These are phyloP conservation scores for Castanopsis chinensis DNA, from an alignment of 306 rosid species.

Conservation along the genomic window DNA sequence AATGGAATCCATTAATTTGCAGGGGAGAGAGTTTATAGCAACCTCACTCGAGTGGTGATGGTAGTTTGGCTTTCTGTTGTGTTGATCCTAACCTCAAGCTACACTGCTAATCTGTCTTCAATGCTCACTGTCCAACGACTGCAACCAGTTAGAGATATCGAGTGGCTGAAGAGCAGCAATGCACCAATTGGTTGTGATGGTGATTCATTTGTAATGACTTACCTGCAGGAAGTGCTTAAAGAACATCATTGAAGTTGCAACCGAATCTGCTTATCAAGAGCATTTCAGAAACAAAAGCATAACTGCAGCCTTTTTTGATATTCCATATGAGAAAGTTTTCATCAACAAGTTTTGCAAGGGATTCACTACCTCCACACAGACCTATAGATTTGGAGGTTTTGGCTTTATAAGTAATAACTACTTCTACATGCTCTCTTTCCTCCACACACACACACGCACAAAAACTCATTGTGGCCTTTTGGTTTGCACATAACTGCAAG, in stretches of 20 bases:
- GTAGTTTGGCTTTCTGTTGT: slow-evolving; percentile 61
- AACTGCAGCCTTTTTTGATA: slow-evolving; percentile 54
- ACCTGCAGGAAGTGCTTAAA: neutral
- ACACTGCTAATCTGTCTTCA: slow-evolving; percentile 73
- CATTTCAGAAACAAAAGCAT: neutral
- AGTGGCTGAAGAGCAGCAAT: slow-evolving; percentile 31
- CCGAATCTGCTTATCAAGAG: neutral
- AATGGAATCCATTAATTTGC: slow-evolving; percentile 1
- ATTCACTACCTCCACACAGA: slow-evolving; percentile 31
- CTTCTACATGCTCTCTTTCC: neutral
- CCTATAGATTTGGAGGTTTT: slow-evolving; percentile 63
- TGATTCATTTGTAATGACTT: slow-evolving; percentile 3
- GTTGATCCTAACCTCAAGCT: slow-evolving; percentile 52
- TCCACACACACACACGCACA: too few species aligned
- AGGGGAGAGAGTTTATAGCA: slow-evolving; percentile 49
- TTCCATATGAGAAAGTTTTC: slow-evolving; percentile 62
- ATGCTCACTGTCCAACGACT: slow-evolving; percentile 55
- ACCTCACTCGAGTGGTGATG: slow-evolving; percentile 50
- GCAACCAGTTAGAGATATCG: slow-evolving; percentile 30
- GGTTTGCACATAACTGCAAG: neutral
- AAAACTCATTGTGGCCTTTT: neutral
- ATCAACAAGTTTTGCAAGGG: slow-evolving; percentile 43
- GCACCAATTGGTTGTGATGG: slow-evolving; percentile 52
- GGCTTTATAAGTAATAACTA: slow-evolving; percentile 57
- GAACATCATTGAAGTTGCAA: neutral